Conservation (phyloP, 2,329 filamentous ascomycete genomes). For the Fusarium caatingaense region DNA sequence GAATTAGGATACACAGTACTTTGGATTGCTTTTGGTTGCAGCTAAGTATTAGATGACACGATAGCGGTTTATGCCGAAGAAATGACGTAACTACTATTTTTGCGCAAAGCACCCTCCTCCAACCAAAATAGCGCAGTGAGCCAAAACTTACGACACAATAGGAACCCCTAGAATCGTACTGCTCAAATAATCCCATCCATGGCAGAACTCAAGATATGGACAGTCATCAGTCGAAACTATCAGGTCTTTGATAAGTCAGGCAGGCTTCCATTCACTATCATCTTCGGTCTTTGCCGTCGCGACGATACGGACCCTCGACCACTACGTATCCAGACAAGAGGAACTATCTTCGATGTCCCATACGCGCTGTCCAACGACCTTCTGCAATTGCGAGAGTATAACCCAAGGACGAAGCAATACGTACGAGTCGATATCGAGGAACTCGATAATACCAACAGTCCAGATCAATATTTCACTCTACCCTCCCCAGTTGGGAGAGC, state of each 20-base stretch:
- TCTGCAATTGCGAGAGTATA: neutral
- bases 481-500: neutral
- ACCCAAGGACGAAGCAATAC: neutral
- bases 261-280: neutral
- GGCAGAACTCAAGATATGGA: too few relatives aligned
- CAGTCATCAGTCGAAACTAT: neutral
- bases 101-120: too few relatives aligned
- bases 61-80: too few relatives aligned
- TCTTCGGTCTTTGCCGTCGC: neutral
- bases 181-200: too few relatives aligned
- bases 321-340: neutral
- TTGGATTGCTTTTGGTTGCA: too few relatives aligned
- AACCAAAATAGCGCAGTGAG: too few relatives aligned
- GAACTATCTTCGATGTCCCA: neutral
- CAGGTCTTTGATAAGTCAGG: neutral
- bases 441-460: neutral
- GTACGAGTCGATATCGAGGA: neutral
- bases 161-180: too few relatives aligned
- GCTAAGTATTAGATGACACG: too few relatives aligned
- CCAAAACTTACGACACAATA: too few relatives aligned
- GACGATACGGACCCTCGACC: neutral
- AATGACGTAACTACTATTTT: too few relatives aligned
- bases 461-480: neutral
- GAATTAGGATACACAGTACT: too few relatives aligned
- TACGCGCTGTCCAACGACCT: neutral